Conservation (phyloP, 2,329 filamentous ascomycete species). For the Verruconis gallopava region DNA sequence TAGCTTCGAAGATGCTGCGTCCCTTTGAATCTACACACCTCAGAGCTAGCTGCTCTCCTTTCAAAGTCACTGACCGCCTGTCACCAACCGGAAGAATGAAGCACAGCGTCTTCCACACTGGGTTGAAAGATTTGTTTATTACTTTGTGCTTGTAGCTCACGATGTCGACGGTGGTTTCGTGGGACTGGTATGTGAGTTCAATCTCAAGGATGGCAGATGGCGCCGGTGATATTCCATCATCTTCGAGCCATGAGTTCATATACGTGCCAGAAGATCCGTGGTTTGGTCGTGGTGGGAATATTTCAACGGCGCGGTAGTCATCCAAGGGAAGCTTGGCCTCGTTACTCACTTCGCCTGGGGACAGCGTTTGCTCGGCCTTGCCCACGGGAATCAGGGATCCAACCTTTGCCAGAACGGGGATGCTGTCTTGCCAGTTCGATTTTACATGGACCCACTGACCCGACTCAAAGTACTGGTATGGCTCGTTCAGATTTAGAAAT, state of each 20-base stretch:
- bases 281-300: conserved; percentile 39
- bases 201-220: conserved; percentile 29
- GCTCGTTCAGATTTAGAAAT: conserved; percentile 49
- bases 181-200: conserved; percentile 28
- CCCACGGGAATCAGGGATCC: conserved; percentile 43
- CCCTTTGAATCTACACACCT: too few relatives aligned
- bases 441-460: conserved; percentile 41
- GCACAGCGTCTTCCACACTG: conserved; percentile 37
- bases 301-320: conserved; percentile 43
- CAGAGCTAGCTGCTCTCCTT: too few relatives aligned
- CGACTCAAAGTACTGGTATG: conserved; percentile 43
- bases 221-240: conserved; percentile 40
- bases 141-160: conserved; percentile 13
- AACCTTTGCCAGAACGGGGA: conserved; percentile 42
- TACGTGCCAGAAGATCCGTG: conserved; percentile 25
- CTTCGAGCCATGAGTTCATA: conserved; percentile 39
- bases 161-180: conserved; percentile 19
- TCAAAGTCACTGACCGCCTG: conserved; percentile 22
- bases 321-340: conserved; percentile 36
- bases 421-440: conserved; percentile 40
- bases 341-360: conserved; percentile 35
- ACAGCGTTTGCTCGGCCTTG: conserved; percentile 36
- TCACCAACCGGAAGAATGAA: conserved; percentile 41
- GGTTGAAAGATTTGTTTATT: conserved; percentile 26
- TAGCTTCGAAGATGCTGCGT: too few relatives aligned